Conservation (phyloP, 805 yeast genomes). For the Spathaspora hagerdaliae region DNA sequence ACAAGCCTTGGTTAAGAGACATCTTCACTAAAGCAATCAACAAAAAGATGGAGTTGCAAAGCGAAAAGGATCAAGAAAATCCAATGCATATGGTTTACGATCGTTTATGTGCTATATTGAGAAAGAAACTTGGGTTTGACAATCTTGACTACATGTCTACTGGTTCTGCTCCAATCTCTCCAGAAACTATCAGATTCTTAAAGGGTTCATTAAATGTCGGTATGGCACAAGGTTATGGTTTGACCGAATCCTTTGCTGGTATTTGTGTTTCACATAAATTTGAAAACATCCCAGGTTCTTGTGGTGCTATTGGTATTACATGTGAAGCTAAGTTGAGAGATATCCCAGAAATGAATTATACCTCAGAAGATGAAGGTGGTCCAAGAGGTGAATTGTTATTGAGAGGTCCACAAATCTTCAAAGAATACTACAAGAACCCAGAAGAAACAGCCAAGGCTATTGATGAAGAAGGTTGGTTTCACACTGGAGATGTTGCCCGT, state of each 20-base stretch:
- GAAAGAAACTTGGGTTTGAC: slow-evolving; percentile 33
- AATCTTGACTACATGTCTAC: slow-evolving; percentile 23
- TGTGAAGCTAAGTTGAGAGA: slow-evolving; percentile 54
- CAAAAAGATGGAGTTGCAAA: slow-evolving; percentile 27
- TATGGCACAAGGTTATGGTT: slow-evolving; percentile 71
- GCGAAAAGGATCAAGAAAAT: slow-evolving; percentile 40
- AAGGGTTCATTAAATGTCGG: slow-evolving; percentile 57
- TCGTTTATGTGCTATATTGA: slow-evolving; percentile 22
- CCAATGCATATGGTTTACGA: slow-evolving; percentile 27
- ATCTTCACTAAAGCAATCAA: slow-evolving; percentile 27
- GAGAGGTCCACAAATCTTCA: slow-evolving; percentile 54
- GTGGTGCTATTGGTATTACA: slow-evolving; percentile 55
- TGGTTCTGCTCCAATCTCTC: slow-evolving; percentile 70
- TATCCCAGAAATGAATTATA: slow-evolving; percentile 59
- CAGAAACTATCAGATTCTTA: slow-evolving; percentile 56
- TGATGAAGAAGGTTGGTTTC: slow-evolving; percentile 50
- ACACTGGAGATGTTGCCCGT: slow-evolving; percentile 50
- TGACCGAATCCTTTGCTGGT: slow-evolving; percentile 65
- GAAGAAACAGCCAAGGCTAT: slow-evolving; percentile 45
- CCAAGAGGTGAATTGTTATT: slow-evolving; percentile 52
- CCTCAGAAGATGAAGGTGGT: slow-evolving; percentile 26
- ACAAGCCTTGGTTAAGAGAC: slow-evolving; percentile 24
- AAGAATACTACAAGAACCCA: slow-evolving; percentile 45
- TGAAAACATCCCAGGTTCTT: slow-evolving; percentile 38
- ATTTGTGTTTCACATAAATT: slow-evolving; percentile 33